Evolutionary conservation across 352 stramenopile genomes (phyloP).

Genomic region (Pelagophyceae sp.): DNA sequence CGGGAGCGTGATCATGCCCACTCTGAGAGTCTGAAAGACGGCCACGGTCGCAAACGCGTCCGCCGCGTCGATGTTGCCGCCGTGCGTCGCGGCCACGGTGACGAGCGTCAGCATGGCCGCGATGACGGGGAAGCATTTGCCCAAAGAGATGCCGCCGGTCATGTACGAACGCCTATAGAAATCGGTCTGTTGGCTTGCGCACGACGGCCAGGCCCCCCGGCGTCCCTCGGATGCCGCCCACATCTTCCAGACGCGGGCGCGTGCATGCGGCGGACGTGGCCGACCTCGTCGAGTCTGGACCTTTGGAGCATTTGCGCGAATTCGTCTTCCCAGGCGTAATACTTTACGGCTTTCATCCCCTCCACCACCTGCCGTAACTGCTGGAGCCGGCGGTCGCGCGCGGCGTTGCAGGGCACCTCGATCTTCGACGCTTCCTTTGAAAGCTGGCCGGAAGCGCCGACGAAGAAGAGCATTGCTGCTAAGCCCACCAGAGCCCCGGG

Average conservation of each 20-base stretch:
- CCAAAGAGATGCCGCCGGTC: no score
- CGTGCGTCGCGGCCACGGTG: background rate
- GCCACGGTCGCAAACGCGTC: background rate
- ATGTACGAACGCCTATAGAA: no score
- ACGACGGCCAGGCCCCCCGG: no score
- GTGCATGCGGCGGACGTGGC: no score
- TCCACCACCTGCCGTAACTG: background rate
- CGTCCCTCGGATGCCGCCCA: no score
- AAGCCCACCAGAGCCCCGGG: background rate
- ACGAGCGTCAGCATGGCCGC: background rate
- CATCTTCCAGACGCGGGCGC: no score
- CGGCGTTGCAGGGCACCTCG: background rate
- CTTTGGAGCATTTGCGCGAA: no score
- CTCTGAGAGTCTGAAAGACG: background rate
- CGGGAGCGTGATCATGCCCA: conserved; percentile 9
- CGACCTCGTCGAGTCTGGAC: no score
- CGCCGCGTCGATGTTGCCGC: background rate
- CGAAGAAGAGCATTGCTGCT: background rate
- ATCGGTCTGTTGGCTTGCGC: no score
- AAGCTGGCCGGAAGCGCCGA: no score
- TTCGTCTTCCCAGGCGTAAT: background rate
- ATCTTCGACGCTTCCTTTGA: background rate
- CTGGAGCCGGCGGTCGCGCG: background rate
- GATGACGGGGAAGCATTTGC: background rate
- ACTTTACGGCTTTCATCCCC: background rate